Percentiles rank a stretch among this genome's conserved stretches.
Conservation (phyloP, 2,329 filamentous ascomycete species). For the Fusarium napiforme region DNA sequence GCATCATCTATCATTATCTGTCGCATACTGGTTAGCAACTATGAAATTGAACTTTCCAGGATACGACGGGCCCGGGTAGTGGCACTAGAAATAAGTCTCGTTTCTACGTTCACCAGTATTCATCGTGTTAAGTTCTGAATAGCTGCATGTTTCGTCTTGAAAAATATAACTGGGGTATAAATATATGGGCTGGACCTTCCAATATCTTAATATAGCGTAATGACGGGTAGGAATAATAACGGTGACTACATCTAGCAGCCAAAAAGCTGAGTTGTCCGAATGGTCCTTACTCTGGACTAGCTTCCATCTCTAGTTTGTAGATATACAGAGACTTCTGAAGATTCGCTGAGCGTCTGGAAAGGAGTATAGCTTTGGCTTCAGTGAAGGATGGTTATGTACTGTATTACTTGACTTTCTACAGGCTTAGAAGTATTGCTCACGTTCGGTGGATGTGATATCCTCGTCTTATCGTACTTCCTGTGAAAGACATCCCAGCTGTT, state of each 20-base stretch:
- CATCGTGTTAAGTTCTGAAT: too few species aligned
- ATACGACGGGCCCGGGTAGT: fast-evolving
- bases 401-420: fast-evolving
- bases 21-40: fast-evolving
- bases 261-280: not conserved
- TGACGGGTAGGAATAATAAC: not conserved
- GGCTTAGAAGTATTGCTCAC: not conserved
- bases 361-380: fast-evolving
- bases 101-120: not conserved
- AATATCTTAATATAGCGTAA: too few species aligned
- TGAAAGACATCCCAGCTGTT: not conserved
- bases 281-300: not conserved
- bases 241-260: not conserved
- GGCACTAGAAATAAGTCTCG: not conserved
- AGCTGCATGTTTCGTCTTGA: not conserved
- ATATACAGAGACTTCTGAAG: not conserved
- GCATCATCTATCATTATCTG: fast-evolving
- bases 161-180: not conserved
- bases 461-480: not conserved
- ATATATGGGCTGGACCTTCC: not conserved
- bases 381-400: too few species aligned
- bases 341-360: too few species aligned
- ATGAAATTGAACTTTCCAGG: not conserved
- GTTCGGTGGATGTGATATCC: not conserved
- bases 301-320: not conserved